Conservation (phyloP, 1,139 yeast genomes). For the Blastobotrys buckinghamii region DNA sequence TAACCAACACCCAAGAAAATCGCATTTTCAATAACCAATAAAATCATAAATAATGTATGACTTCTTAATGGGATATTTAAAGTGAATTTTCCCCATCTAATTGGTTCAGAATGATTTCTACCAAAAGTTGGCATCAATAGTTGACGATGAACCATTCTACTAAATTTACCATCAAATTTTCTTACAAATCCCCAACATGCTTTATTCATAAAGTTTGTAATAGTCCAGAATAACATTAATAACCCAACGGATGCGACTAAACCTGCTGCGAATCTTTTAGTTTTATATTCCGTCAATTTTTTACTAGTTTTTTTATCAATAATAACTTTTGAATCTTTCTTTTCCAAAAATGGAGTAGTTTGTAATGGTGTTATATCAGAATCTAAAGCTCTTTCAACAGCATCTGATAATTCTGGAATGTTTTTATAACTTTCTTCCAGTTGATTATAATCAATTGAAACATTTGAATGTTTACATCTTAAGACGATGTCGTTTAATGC, state of each 20-base stretch:
- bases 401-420: not conserved
- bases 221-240: conserved; percentile 7
- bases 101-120: conserved; percentile 8
- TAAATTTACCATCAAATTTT: conserved; percentile 12
- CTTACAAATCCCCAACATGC: conserved; percentile 10
- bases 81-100: conserved; percentile 17
- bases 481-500: not conserved
- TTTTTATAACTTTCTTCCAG: not conserved
- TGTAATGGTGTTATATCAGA: not conserved
- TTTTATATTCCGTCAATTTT: not conserved
- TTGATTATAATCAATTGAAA: not conserved
- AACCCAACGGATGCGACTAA: not conserved
- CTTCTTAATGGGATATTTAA: conserved; percentile 54
- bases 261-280: not conserved
- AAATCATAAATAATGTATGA: conserved; percentile 45
- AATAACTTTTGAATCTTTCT: no score
- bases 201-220: conserved; percentile 12
- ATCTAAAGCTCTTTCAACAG: not conserved
- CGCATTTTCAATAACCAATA: conserved; percentile 40
- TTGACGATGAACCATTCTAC: conserved; percentile 9
- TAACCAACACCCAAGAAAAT: conserved; percentile 38
- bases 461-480: not conserved
- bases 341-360: not conserved
- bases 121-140: conserved; percentile 15
- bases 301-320: not conserved